Evolutionary conservation across 495 filamentous ascomycete genomes (phyloP).

Genomic region (Neurospora sp.): DNA sequence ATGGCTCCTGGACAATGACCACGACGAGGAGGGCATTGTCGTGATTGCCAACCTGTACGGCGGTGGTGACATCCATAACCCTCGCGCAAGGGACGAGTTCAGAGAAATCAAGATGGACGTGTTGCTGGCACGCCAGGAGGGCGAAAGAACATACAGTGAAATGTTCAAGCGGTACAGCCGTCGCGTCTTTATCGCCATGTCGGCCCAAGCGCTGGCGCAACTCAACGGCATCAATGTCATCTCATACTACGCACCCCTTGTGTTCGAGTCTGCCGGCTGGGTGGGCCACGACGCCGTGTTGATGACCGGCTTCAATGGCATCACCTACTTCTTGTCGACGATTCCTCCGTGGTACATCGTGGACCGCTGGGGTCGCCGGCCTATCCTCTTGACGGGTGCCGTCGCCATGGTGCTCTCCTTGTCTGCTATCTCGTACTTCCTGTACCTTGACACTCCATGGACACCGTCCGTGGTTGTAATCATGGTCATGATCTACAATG

Average conservation of each 20-base stretch:
- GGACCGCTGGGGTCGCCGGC: constrained; percentile 81
- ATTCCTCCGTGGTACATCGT: constrained; percentile 97
- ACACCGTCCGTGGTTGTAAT: constrained; percentile 82
- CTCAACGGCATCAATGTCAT: constrained; percentile 99
- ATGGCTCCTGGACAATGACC: constrained; percentile 95
- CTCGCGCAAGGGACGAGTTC: constrained; percentile 85
- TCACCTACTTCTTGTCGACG: constrained; percentile 83
- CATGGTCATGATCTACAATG: constrained; percentile 97
- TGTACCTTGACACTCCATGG: constrained; percentile 67
- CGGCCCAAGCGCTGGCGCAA: constrained; percentile 89
- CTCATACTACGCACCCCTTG: constrained; percentile 93
- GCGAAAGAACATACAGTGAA: constrained; percentile 80
- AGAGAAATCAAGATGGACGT: constrained; percentile 99
- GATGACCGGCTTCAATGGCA: constrained; percentile 95
- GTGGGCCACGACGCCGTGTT: constrained; percentile 77
- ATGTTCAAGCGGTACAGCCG: constrained; percentile 93
- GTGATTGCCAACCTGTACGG: constrained; percentile 98
- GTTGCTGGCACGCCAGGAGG: constrained; percentile 83
- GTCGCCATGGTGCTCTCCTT: constrained; percentile 84
- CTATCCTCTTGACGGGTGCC: constrained; percentile 85
- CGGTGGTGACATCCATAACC: constrained; percentile 85
- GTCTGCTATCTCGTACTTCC: constrained; percentile 91
- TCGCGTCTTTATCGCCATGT: constrained; percentile 98
- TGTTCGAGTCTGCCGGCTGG: constrained; percentile 96
- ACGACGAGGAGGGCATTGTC: constrained; percentile 95